Percentiles rank a stretch among this genome's conserved stretches.
Evolutionary conservation across 768 basidiomycete genomes (phyloP).

Genomic region (Hirschioporus abietinus): DNA sequence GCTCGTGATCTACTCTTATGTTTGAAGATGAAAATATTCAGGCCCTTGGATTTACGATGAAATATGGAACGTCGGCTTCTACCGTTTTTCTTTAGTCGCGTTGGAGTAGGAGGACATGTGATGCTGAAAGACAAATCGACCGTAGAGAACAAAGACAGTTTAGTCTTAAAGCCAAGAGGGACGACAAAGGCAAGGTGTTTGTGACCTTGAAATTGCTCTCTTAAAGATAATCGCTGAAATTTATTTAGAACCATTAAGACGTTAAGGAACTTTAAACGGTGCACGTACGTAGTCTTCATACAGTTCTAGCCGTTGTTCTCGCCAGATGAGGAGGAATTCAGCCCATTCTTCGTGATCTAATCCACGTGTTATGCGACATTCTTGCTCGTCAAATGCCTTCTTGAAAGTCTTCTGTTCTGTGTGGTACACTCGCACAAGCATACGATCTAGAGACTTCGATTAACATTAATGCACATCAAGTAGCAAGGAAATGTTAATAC

Average conservation of each 20-base stretch:
- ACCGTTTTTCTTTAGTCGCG: conserved; percentile 25
- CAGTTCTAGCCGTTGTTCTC: conserved; percentile 69
- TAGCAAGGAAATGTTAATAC: conserved; percentile 13
- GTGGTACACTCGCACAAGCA: conserved; percentile 77
- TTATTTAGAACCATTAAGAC: not conserved
- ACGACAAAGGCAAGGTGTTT: conserved; percentile 78
- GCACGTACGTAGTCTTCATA: conserved; percentile 76
- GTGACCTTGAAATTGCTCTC: conserved; percentile 61
- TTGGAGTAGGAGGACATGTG: conserved; percentile 53
- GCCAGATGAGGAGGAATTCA: conserved; percentile 86
- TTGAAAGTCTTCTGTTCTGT: conserved; percentile 48
- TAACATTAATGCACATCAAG: conserved; percentile 14
- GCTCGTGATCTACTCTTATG: conserved; percentile 70
- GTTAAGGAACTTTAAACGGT: not conserved
- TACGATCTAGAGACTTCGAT: conserved; percentile 56
- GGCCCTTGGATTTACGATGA: conserved; percentile 53
- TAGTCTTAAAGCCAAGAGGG: conserved; percentile 62
- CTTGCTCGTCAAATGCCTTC: conserved; percentile 56
- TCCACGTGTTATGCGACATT: conserved; percentile 58
- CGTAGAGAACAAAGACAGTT: conserved; percentile 82
- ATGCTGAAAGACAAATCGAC: conserved; percentile 81
- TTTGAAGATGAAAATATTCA: conserved; percentile 86
- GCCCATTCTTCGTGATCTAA: conserved; percentile 63
- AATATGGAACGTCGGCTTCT: conserved; percentile 45
- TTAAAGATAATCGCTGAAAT: conserved; percentile 43